Base-by-base conservation (phyloP, 345 rosid species). In the Lumnitzera littorea region DNA sequence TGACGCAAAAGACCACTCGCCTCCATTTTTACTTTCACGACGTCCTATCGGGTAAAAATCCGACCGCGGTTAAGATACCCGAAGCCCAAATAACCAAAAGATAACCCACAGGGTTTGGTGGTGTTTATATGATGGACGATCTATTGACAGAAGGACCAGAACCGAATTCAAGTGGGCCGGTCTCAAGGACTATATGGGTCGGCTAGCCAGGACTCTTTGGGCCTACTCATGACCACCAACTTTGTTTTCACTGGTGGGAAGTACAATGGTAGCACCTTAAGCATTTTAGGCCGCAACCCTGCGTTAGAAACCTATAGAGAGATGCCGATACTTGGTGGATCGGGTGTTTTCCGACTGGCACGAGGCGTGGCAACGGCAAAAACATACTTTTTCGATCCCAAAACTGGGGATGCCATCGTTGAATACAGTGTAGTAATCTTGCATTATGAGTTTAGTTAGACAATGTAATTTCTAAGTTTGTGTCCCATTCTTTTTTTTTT, bases 281-380 rank as follows among this genome's bases (percentile, higher is more conserved):
- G 70, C 57, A 48, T 73, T 47, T 16, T 69, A 16, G 64, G 67
- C 14, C 47, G 57, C 50, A 73, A 73, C 52, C 61, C 73, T 20
- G 55, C 27, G 14, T 15, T 48, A 16, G 59, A 68, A 50, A 31
- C 58, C 8, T 46, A 60, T 14, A 66, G 77, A 6, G 74, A 73
- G 65, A 51, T 69, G 65, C 64, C 73, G 10, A 51, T 73, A n/a
- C 62, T 69, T 0, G 77, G 77, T 16, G 77, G 77, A 15, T 68
- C 70, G 48, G 73, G 77, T n/a, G 31, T 55, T 52, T 69, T 73
- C 57, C 61, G 73, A 50, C 43, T 69, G 58, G 77, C 73, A 0
- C 55, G 66, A 24, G 77, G 77, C 5, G 61, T 56, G 54, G 70
- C 66, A 5, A 23, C 36, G 23, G 51, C 67, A 2, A 52, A 53